Evolutionary conservation across 2,329 filamentous ascomycete species (phyloP).

Genomic region (Sphaerulina musiva): DNA sequence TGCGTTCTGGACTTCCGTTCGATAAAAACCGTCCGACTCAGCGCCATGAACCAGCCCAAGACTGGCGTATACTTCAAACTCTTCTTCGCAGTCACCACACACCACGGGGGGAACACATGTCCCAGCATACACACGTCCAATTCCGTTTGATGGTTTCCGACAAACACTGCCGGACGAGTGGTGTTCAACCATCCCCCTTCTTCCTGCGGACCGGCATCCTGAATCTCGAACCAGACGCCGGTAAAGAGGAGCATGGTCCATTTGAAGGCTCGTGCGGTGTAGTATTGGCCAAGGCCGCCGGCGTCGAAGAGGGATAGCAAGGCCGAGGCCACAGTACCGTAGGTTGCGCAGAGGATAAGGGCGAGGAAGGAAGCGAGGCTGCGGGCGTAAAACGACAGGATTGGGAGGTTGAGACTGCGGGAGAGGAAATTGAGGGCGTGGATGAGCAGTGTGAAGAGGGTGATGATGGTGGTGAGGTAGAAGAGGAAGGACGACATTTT

Average conservation of each 20-base stretch:
- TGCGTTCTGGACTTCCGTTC: constrained; percentile 79
- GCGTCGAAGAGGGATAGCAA: constrained; percentile 64
- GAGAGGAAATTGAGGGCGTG: constrained; percentile 34
- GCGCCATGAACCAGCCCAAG: constrained; percentile 80
- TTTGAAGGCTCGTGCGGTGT: constrained; percentile 71
- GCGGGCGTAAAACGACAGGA: constrained; percentile 60
- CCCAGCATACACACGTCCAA: constrained; percentile 91
- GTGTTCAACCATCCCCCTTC: constrained; percentile 28
- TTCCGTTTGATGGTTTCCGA: constrained; percentile 90
- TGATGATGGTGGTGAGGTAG: constrained; percentile 24
- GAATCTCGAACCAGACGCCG: constrained; percentile 69
- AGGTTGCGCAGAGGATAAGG: constrained; percentile 49
- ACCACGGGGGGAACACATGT: constrained; percentile 81
- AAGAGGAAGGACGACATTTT: constrained; percentile 26
- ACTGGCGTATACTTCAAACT: constrained; percentile 72
- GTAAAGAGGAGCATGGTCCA: constrained; percentile 67
- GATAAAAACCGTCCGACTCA: constrained; percentile 80
- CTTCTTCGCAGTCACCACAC: constrained; percentile 87
- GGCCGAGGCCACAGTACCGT: constrained; percentile 70
- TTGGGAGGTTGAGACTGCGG: constrained; percentile 27
- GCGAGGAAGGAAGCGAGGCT: constrained; percentile 40
- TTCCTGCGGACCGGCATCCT: constrained; percentile 37
- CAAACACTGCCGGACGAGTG: constrained; percentile 75
- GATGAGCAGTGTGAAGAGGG: constrained; percentile 30
- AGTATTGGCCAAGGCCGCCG: constrained; percentile 77